A percentile compares a stretch with the other conserved stretches of the same genome.
These are phyloP conservation scores for Acanthamoeba divionensis DNA, from an alignment of 208 protist genomes.

Conservation along the genomic window DNA sequence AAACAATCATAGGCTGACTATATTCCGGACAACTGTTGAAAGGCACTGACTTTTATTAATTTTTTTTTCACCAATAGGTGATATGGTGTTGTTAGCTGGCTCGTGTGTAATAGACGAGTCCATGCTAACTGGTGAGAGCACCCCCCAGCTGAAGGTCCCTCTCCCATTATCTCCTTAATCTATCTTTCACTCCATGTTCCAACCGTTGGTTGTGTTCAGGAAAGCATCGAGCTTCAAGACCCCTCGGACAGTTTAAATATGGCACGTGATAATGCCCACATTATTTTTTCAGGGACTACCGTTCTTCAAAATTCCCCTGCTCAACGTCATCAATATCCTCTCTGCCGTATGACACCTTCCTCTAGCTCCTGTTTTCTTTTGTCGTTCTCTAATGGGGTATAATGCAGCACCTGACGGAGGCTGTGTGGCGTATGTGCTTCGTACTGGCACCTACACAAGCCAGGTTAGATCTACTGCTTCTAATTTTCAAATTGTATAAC, in stretches of 20 bases:
- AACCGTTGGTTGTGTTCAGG: neutral
- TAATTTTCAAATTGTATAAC: no score
- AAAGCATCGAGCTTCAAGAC: slow-evolving; percentile 49
- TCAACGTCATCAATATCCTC: neutral
- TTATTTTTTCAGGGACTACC: slow-evolving; percentile 50
- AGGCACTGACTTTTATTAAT: no score
- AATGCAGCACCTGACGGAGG: slow-evolving; percentile 75
- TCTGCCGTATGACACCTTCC: neutral
- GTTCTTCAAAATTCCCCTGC: slow-evolving; percentile 31
- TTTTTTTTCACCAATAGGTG: slow-evolving; percentile 79
- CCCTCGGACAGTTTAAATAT: neutral
- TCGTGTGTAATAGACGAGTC: slow-evolving; percentile 97
- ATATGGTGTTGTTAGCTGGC: slow-evolving; percentile 92
- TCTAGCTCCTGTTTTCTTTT: neutral
- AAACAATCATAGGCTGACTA: neutral
- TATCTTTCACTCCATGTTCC: neutral
- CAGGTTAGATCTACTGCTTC: slow-evolving; percentile 80
- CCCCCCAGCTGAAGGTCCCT: slow-evolving; percentile 93
- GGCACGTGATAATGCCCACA: slow-evolving; percentile 17
- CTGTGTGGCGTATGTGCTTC: slow-evolving; percentile 93
- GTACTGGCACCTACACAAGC: slow-evolving; percentile 97
- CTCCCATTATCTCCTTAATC: neutral
- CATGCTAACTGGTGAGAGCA: slow-evolving; percentile 97
- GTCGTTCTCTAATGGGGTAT: no score
- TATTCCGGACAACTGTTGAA: neutral